Evolutionary conservation across 129 eudicot species (phyloP).

Genomic region (Daucus carota): DNA sequence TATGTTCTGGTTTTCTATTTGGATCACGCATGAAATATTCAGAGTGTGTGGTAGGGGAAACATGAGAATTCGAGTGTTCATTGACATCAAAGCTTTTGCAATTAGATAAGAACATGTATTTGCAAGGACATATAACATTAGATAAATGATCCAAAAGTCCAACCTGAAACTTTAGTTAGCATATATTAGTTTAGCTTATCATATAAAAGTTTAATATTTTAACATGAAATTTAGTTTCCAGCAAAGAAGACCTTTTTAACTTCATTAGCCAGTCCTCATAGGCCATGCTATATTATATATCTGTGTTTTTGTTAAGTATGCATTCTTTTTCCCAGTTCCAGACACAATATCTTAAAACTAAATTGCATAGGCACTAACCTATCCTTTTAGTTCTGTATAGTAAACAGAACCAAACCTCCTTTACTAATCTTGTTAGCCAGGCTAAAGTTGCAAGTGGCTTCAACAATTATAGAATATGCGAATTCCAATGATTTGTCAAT

Average conservation of each 20-base stretch:
- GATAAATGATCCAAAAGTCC: neutral
- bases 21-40: too few species aligned
- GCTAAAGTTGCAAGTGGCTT: conserved; percentile 60
- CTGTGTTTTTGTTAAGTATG: too few species aligned
- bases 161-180: neutral
- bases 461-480: conserved; percentile 62
- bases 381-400: conserved; percentile 73
- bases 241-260: neutral
- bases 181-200: neutral
- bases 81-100: too few species aligned
- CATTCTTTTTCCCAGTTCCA: neutral
- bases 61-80: too few species aligned
- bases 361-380: conserved; percentile 38
- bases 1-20: too few species aligned
- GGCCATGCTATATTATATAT: neutral
- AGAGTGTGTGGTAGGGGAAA: too few species aligned
- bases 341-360: neutral
- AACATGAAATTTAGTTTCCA: neutral
- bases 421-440: conserved; percentile 56
- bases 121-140: too few species aligned
- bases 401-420: conserved; percentile 82
- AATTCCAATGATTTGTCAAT: conserved; percentile 70
- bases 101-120: too few species aligned
- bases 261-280: neutral
- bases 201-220: too few species aligned